phyloP scores from a whole-genome alignment of 305 asterid species.

The Lippia alba region DNA sequence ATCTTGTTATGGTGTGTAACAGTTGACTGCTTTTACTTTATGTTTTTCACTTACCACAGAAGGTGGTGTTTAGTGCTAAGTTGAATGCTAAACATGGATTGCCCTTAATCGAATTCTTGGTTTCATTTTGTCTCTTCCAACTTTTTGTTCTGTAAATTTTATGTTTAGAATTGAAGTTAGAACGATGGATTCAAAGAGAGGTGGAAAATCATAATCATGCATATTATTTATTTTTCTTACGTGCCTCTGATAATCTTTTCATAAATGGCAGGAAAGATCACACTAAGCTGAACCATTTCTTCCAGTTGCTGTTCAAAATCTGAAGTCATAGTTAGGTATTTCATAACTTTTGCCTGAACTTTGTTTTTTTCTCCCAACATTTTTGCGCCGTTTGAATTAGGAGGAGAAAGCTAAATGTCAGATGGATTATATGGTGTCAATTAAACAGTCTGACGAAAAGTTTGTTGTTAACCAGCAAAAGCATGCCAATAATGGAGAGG shows the following conservation, averaged over 20 bases:
- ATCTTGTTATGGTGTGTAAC: too few relatives aligned
- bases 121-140: too few relatives aligned
- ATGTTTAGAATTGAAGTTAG: too few relatives aligned
- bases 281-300: neutral
- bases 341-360: too few relatives aligned
- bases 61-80: neutral
- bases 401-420: constrained; percentile 94
- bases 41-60: neutral
- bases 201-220: too few relatives aligned
- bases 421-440: constrained; percentile 93
- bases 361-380: constrained; percentile 20
- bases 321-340: neutral
- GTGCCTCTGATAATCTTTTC: too few relatives aligned
- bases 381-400: constrained; percentile 45
- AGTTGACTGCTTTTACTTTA: neutral
- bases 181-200: too few relatives aligned
- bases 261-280: too few relatives aligned
- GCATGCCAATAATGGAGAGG: constrained; percentile 74
- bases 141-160: too few relatives aligned
- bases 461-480: constrained; percentile 80
- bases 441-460: constrained; percentile 91
- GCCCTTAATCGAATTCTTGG: neutral
- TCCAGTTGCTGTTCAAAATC: neutral
- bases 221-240: too few relatives aligned
- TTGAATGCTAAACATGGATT: neutral